These are phyloP conservation scores for Pelagomonas calceolata DNA, from an alignment of 108 stramenopile species.

Conservation along the genomic window DNA sequence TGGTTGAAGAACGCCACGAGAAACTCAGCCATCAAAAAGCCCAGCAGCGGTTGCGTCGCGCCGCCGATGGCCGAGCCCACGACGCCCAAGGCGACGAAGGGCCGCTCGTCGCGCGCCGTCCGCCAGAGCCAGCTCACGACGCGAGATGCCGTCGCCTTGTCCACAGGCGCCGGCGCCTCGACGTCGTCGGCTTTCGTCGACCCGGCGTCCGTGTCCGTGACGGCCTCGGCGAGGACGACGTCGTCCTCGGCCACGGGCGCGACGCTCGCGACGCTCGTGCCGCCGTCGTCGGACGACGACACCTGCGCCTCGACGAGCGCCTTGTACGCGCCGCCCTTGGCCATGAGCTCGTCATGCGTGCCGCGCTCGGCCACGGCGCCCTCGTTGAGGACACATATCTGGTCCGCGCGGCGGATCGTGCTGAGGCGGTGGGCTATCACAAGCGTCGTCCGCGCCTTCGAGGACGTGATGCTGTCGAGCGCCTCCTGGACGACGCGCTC, in stretches of 20 bases:
- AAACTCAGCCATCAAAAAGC: neutral
- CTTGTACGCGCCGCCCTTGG: slow-evolving; percentile 50
- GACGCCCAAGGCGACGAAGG: neutral
- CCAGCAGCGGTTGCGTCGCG: neutral
- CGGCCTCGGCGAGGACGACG: neutral
- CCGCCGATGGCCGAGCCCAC: neutral
- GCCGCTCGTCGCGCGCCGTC: neutral
- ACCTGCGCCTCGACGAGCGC: slow-evolving; percentile 16
- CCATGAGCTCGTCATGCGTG: slow-evolving; percentile 65
- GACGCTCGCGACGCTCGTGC: neutral
- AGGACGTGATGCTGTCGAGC: slow-evolving; percentile 47
- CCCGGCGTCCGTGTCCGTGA: neutral
- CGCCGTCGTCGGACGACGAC: neutral
- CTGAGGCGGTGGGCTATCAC: slow-evolving; percentile 70
- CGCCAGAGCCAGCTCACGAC: neutral
- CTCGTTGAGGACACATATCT: slow-evolving; percentile 71
- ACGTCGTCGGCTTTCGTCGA: neutral
- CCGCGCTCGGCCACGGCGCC: slow-evolving; percentile 71
- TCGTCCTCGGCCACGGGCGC: neutral
- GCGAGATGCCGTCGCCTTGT: neutral
- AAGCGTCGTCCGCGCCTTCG: slow-evolving; percentile 40
- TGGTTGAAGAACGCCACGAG: neutral
- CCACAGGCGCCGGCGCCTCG: neutral
- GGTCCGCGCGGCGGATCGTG: slow-evolving; percentile 75
- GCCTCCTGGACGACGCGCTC: slow-evolving; percentile 67